Evolutionary conservation across 2,329 filamentous ascomycete genomes (phyloP).

Genomic region (Aspergillus vadensis): DNA sequence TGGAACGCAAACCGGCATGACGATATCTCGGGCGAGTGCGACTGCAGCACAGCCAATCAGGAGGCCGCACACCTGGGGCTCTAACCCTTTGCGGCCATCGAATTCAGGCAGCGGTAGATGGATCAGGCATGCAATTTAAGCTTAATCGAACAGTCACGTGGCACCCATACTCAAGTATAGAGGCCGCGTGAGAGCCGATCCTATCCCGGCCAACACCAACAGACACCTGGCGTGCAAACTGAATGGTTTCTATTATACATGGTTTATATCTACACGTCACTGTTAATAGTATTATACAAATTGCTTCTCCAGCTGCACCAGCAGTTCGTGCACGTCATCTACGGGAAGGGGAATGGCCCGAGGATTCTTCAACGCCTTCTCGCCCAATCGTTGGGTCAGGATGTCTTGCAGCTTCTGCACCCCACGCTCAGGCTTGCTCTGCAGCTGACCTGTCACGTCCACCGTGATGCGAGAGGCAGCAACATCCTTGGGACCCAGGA

Average conservation of each 20-base stretch:
- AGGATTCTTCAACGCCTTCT: constrained; percentile 34
- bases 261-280: not conserved
- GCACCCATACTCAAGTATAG: not conserved
- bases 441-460: constrained; percentile 45
- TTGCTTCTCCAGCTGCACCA: constrained; percentile 40
- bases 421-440: constrained; percentile 41
- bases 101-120: constrained; percentile 5
- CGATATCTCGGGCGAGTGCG: constrained; percentile 13
- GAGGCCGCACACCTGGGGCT: not conserved
- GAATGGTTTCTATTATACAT: constrained; percentile 2
- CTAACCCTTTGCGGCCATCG: not conserved
- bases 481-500: constrained; percentile 69
- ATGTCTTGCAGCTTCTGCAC: constrained; percentile 31
- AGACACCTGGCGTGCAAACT: not conserved
- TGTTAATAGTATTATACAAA: constrained; percentile 37
- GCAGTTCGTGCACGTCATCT: constrained; percentile 39
- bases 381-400: constrained; percentile 29
- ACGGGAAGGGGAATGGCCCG: constrained; percentile 40
- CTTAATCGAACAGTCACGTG: constrained; percentile 9
- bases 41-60: constrained; percentile 13
- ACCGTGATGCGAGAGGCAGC: constrained; percentile 56
- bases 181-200: not conserved
- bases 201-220: not conserved
- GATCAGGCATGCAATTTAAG: constrained; percentile 9
- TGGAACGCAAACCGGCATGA: constrained; percentile 3